Evolutionary conservation across 129 eudicot species (phyloP).

Genomic region (Deinandra increscens): DNA sequence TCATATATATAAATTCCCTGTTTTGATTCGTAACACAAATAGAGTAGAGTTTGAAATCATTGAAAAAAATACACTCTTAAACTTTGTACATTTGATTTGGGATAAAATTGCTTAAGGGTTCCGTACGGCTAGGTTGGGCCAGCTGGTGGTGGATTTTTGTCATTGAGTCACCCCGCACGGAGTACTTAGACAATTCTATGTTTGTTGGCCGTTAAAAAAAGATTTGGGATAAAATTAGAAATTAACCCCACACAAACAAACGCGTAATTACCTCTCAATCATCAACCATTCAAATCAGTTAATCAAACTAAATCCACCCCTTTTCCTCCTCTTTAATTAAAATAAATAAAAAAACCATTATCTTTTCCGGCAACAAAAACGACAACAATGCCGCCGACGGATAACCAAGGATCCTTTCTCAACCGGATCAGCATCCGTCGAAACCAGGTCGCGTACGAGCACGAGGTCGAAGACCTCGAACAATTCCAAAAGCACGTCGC

Average conservation of each 20-base stretch:
- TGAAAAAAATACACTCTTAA: background rate
- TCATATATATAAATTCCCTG: too few species aligned
- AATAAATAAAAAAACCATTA: background rate
- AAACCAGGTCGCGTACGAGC: conserved; percentile 64
- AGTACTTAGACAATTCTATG: too few species aligned
- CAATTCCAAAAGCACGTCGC: conserved; percentile 61
- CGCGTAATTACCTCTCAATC: background rate
- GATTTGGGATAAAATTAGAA: conserved; percentile 10
- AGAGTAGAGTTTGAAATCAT: too few species aligned
- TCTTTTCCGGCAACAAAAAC: background rate
- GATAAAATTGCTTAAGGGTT: too few species aligned
- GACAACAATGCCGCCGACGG: conserved; percentile 63
- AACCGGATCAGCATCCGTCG: conserved; percentile 94
- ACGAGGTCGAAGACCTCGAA: conserved; percentile 74
- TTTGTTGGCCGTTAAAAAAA: too few species aligned
- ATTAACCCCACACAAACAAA: background rate
- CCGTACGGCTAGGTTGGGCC: too few species aligned
- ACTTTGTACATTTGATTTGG: background rate
- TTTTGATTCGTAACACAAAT: too few species aligned
- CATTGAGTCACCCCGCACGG: too few species aligned
- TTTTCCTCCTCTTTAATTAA: conserved; percentile 13
- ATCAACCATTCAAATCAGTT: conserved; percentile 18
- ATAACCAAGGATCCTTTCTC: conserved; percentile 70
- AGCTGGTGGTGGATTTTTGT: too few species aligned
- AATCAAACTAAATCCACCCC: conserved; percentile 1